Conservation (phyloP, 305 asterid genomes). For the Striga hermonthica region DNA sequence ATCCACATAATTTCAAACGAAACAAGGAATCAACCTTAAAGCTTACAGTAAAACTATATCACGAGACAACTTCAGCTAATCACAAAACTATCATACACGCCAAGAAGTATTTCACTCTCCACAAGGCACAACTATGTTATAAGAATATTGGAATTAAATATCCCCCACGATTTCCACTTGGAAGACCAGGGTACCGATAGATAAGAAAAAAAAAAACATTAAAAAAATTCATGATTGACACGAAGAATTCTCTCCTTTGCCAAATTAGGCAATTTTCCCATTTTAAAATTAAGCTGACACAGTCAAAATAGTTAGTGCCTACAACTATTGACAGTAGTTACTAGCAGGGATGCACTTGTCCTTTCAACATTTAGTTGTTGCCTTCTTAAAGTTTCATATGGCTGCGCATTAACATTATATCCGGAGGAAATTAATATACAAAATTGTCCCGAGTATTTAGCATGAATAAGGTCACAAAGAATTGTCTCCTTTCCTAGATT, state of each 20-base stretch:
- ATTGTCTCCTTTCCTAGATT: not conserved
- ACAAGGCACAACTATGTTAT: not conserved
- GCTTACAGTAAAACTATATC: not conserved
- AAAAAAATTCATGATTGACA: too few species aligned
- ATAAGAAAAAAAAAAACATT: too few species aligned
- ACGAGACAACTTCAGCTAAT: too few species aligned
- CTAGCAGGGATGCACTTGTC: not conserved
- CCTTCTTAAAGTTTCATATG: not conserved
- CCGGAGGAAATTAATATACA: not conserved
- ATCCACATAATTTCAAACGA: not conserved
- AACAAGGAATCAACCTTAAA: conserved; percentile 24
- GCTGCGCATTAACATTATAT: too few species aligned
- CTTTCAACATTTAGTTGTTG: not conserved
- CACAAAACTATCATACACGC: too few species aligned
- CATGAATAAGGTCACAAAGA: conserved; percentile 2
- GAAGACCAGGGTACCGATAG: not conserved
- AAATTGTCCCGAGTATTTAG: conserved; percentile 2
- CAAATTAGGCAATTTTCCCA: not conserved
- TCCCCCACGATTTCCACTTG: not conserved
- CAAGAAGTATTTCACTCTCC: too few species aligned
- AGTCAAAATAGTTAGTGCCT: conserved; percentile 6
- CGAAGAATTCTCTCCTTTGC: too few species aligned
- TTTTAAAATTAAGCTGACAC: conserved; percentile 4
- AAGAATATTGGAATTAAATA: conserved; percentile 4
- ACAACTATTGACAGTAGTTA: conserved; percentile 8